Percentiles rank a stretch among this genome's conserved stretches.
Evolutionary conservation across 495 filamentous ascomycete species (phyloP).

Genomic region (Aspergillus ellipticus): DNA sequence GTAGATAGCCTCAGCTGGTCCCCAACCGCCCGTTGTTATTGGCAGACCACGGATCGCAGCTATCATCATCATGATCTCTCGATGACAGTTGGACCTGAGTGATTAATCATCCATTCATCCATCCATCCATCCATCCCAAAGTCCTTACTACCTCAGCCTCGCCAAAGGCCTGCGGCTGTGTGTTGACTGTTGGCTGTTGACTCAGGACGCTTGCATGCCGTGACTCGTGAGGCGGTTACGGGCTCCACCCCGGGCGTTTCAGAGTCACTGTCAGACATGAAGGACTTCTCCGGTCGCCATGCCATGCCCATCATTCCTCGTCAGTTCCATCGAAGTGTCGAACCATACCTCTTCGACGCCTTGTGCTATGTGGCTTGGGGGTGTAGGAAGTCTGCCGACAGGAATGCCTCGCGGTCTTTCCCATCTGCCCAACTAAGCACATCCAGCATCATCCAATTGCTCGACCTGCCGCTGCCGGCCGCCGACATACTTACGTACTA

Average conservation of each 20-base stretch:
- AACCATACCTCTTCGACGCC: background rate
- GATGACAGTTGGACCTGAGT: background rate
- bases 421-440: background rate
- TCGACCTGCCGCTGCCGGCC: background rate
- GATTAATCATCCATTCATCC: background rate
- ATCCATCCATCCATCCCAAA: background rate
- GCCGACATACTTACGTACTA: too few relatives aligned
- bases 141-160: background rate
- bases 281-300: background rate
- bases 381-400: background rate
- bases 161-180: background rate
- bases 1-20: background rate
- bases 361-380: background rate
- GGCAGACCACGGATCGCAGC: background rate
- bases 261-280: conserved; percentile 7
- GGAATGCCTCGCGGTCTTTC: background rate
- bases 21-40: background rate
- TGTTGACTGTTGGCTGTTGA: background rate
- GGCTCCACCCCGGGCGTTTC: conserved; percentile 16
- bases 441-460: background rate
- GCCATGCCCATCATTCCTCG: conserved; percentile 2
- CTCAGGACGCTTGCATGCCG: background rate
- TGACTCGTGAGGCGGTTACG: conserved; percentile 5
- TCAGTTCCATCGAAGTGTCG: background rate
- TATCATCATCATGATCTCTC: background rate